phyloP scores from a whole-genome alignment of 306 rosid genomes.

The Cucumis cinereus region DNA sequence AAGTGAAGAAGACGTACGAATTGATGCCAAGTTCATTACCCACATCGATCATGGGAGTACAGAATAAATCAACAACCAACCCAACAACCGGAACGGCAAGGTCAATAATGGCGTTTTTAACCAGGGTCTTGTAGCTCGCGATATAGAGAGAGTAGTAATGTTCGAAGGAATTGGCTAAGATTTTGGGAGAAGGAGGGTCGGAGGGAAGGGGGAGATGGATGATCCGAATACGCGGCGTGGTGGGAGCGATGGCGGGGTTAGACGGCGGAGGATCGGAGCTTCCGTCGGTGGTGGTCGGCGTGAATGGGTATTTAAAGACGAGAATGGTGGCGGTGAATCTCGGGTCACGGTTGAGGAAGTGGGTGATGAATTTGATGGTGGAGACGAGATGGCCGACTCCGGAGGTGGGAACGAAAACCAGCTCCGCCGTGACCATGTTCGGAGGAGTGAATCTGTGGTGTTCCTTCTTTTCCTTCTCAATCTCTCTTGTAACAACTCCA shows the following conservation, averaged over 20 bases:
- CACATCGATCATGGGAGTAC: constrained; percentile 9
- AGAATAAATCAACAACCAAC: neutral
- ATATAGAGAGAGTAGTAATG: neutral
- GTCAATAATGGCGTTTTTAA: neutral
- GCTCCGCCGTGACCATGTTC: constrained; percentile 12
- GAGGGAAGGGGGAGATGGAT: constrained; percentile 21
- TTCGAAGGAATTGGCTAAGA: neutral
- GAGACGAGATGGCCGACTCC: constrained; percentile 37
- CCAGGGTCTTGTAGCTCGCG: neutral
- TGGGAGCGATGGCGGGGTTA: neutral
- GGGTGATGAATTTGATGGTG: constrained; percentile 35
- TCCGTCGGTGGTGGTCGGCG: neutral
- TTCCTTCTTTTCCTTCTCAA: neutral
- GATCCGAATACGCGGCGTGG: constrained; percentile 12
- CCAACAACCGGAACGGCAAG: neutral
- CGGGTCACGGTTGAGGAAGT: constrained; percentile 23
- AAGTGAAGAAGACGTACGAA: constrained; percentile 11
- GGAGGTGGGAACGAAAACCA: constrained; percentile 36
- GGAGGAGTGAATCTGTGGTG: neutral
- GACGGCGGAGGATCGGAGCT: neutral
- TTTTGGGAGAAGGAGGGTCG: neutral
- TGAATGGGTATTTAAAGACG: constrained; percentile 13
- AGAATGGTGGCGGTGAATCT: constrained; percentile 33
- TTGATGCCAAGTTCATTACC: neutral
- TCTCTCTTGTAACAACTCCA: too few relatives aligned